Evolutionary conservation across 257 asterid genomes (phyloP).

Genomic region (Plectranthus barbatus): DNA sequence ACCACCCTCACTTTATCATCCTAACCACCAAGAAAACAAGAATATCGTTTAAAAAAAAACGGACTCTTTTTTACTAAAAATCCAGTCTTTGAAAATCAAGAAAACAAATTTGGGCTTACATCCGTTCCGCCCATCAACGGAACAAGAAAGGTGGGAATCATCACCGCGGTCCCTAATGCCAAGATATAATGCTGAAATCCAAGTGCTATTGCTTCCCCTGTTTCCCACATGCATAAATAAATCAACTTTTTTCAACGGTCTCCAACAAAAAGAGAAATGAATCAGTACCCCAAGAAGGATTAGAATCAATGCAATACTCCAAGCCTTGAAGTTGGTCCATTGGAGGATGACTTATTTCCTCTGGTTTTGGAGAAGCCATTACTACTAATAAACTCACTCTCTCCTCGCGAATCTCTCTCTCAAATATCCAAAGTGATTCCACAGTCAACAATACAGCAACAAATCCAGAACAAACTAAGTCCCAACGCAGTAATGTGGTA

Average conservation of each 20-base stretch:
- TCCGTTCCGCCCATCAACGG: slow-evolving; percentile 96
- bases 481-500: slow-evolving; percentile 16
- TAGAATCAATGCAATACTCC: slow-evolving; percentile 96
- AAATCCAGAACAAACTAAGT: slow-evolving; percentile 4
- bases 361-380: slow-evolving; percentile 85
- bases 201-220: slow-evolving; percentile 83
- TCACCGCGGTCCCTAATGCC: slow-evolving; percentile 93
- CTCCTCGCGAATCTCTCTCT: neutral
- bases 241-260: neutral
- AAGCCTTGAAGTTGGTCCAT: slow-evolving; percentile 97
- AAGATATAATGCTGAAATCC: slow-evolving; percentile 92
- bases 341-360: slow-evolving; percentile 91
- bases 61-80: neutral
- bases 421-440: slow-evolving; percentile 17
- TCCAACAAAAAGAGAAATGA: neutral
- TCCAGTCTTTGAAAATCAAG: neutral
- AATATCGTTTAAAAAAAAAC: neutral
- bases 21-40: slow-evolving; percentile 21
- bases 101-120: slow-evolving; percentile 35
- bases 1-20: slow-evolving; percentile 89
- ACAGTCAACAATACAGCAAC: slow-evolving; percentile 10
- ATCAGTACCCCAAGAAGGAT: slow-evolving; percentile 88
- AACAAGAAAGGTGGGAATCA: slow-evolving; percentile 92
- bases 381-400: slow-evolving; percentile 7
- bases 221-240: slow-evolving; percentile 20